Conservation (phyloP, 2,329 filamentous ascomycete genomes). For the Apiospora sp. region DNA sequence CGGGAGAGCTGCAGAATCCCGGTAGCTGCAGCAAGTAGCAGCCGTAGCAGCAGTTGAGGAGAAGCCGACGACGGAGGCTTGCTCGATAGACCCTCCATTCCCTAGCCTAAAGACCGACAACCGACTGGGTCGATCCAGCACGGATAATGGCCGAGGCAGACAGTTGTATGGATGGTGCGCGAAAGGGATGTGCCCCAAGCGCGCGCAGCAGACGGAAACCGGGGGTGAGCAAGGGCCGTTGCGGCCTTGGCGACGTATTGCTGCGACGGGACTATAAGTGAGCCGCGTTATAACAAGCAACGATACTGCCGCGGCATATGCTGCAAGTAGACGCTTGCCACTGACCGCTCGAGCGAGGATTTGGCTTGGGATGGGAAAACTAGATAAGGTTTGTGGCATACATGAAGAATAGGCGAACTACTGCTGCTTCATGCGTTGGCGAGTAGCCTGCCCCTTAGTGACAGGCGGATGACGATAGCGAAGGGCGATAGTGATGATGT, state of each 20-base stretch:
- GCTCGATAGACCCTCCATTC: not conserved
- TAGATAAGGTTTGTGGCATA: constrained; percentile 10
- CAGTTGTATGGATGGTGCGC: not conserved
- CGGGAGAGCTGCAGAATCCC: constrained; percentile 7
- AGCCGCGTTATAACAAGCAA: constrained; percentile 22
- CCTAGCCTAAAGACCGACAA: not conserved
- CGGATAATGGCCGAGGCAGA: not conserved
- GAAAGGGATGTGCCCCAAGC: not conserved
- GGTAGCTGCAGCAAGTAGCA: constrained; percentile 13
- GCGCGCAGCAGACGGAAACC: not conserved
- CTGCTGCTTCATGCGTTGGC: not conserved
- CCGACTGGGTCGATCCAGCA: not conserved
- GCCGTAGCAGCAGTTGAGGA: not conserved
- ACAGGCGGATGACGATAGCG: not conserved
- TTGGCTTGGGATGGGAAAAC: not conserved
- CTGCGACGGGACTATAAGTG: not conserved
- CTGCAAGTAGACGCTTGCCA: not conserved
- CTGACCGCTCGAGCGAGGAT: not conserved
- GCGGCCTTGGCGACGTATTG: constrained; percentile 12
- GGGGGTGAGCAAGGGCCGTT: constrained; percentile 3
- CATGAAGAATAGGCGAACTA: constrained; percentile 14
- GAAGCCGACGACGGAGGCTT: not conserved
- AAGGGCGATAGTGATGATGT: not conserved
- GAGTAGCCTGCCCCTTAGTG: not conserved
- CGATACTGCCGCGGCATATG: not conserved